Base-by-base conservation (phyloP, 2,329 filamentous ascomycete species). In the Xylariaceae sp. region DNA sequence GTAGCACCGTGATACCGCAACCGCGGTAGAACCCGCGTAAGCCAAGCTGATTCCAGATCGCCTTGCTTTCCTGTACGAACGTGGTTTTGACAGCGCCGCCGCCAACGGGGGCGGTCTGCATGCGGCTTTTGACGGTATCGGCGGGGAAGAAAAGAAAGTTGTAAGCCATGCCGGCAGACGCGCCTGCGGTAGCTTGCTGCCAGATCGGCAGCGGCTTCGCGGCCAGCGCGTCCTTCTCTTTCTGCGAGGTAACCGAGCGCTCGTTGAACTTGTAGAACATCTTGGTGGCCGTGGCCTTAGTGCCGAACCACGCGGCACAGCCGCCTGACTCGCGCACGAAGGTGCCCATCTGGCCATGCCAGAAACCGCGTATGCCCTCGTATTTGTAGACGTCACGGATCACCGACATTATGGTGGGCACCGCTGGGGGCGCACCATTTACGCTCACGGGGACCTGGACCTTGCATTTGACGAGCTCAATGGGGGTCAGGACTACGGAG, bases 71-170 rank as follows among this genome's bases (percentile, higher is more conserved):
- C 44, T 81, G 78, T 76, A 81, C 83, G 70, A 99, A 97, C 0
- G 85, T 87, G 48, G 82, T 82, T 56, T 82, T 81, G 57, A 77
- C 60, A 1, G 77, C 78, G 18, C 78, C 75, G 7, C 79, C 77
- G 37, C 81, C 82, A 49, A 90, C 78, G 4, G 92, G 88, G 56
- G 88, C 83, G 0, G 94, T 99, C 76, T 99, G 94, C 87, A 99
- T 96, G 52, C 93, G 86, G 15, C 90, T 95, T 77, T 99, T 99
- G 78, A 99, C 88, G 0, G 94, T 99, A 73, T 99, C 94, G 53
- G 94, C 94, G 0, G 94, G 94, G 73, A 94, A 99, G 79, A 97
- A 97, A 18, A 96, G 77, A 72, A 97, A 97, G 73, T 99, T 99
- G 77, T 99, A 99, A 42, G 86, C 87, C 77, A 97, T 89, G 56